A percentile compares a stretch with the other conserved stretches of the same genome.
phyloP scores from a whole-genome alignment of 345 rosid genomes.

The Cochlearia excelsa region DNA sequence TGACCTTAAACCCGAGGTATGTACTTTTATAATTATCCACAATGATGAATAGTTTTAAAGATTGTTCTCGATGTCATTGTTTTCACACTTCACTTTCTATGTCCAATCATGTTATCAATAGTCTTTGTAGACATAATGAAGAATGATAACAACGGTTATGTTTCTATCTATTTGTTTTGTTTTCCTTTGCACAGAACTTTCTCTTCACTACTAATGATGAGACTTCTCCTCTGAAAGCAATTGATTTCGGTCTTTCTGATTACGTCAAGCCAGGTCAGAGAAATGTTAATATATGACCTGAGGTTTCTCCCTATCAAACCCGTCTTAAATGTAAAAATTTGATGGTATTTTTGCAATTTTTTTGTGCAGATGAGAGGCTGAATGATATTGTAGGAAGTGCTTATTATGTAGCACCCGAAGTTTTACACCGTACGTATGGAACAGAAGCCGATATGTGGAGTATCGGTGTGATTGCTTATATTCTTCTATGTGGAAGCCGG shows the following conservation, averaged over 20 bases:
- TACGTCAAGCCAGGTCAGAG: conserved; percentile 90
- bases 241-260: conserved; percentile 98
- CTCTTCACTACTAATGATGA: conserved; percentile 71
- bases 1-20: conserved; percentile 96
- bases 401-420: conserved; percentile 96
- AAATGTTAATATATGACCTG: conserved; percentile 1
- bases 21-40: conserved; percentile 21
- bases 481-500: conserved; percentile 90
- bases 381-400: conserved; percentile 99
- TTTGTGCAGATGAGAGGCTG: conserved; percentile 74
- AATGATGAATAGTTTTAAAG: not conserved
- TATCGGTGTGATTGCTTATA: conserved; percentile 93
- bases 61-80: not conserved
- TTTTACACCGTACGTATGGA: conserved; percentile 88
- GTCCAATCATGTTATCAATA: too few relatives aligned
- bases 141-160: conserved; percentile 4
- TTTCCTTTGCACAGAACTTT: conserved; percentile 67
- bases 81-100: too few relatives aligned
- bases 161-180: conserved; percentile 27
- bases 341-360: not conserved
- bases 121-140: not conserved
- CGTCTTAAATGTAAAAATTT: conserved; percentile 13
- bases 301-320: not conserved
- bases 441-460: conserved; percentile 99
- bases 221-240: conserved; percentile 74